Base-by-base conservation (phyloP, 2,329 filamentous ascomycete genomes). In the Aspergillus sojae region DNA sequence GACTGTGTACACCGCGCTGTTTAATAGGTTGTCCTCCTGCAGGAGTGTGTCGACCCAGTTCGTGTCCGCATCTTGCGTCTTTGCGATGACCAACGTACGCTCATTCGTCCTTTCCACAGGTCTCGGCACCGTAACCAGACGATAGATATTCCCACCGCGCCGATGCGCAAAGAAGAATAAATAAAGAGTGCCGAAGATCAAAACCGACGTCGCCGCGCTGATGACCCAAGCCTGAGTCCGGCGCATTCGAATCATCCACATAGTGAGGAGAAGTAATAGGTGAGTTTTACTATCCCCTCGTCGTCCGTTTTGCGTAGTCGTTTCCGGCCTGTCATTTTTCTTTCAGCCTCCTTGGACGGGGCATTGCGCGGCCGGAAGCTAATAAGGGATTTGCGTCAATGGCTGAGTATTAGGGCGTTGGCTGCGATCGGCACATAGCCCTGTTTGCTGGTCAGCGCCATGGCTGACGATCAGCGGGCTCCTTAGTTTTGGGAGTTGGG, bases 1-100 rank as follows among this genome's bases (percentile, higher is more conserved):
- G 39, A 81, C 81, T 58, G 80, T 75, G 67, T 83, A 84, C 12
- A 83, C 69, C 48, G 78, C 59, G 12, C 58, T 56, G 5, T 32
- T 46, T 12, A 64, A 52, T 5, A 32, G 34, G 12, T 43, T 5
- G 11, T 62, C 55, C 2, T 61, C 48, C 2, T 45, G 28, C 34
- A 45, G 26, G n/a, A 64, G 34, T 19, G 4, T 16, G n/a, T 62
- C 48, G 5, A 64, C 56, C 62, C 62, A 64, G 39, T n/a, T 32
- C 16, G 62, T 61, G 41, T 64, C 62, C 46, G 50, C 59, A 39
- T 32, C 39, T 19, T 62, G 48, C 11, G 48, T 32, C 46, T 55
- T 58, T 6, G 62, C 62, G 19, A 64, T 26, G n/a, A 64, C 62
- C 11, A 64, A 32, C 9, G 62, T 62, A 9, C 52, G 52, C 10